Base-by-base conservation (phyloP, 1,284 basidiomycete species). In the Violaceomyces palustris region DNA sequence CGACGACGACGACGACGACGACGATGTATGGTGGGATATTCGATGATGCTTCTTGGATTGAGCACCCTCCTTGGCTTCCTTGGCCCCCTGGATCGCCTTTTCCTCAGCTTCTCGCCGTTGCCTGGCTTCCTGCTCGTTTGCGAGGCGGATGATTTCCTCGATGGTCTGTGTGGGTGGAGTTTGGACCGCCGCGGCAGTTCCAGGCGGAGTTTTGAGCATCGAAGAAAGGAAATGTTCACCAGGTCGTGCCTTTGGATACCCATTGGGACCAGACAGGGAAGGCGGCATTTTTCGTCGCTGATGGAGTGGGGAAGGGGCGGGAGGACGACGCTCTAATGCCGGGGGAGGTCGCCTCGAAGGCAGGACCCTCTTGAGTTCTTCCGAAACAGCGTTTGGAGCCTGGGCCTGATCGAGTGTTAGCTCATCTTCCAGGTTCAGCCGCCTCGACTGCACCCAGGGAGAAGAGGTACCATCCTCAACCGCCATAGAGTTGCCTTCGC, bases 401-500 rank as follows among this genome's bases (percentile, higher is more conserved):
- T 55, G 58, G 2, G 62, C 60, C 10, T 49, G 27, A 21, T 62
- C 62, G 22, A 64, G 31, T 22, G 57, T 49, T 7, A 56, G 33
- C 14, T 48, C 40, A 31, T 53, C 50, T 10, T 59, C 62, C 14
- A 35, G 61, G 53, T 57, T 48, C n/a, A n/a, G n/a, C n/a, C n/a
- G n/a, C n/a, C n/a, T n/a, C n/a, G n/a, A n/a, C n/a, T n/a, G n/a
- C n/a, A n/a, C n/a, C n/a, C n/a, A n/a, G n/a, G n/a, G n/a, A n/a
- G n/a, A n/a, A n/a, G n/a, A n/a, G n/a, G n/a, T n/a, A n/a, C n/a
- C n/a, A n/a, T n/a, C n/a, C n/a, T 52, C 64, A 7, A 61, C 62
- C 21, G 46, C 51, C 39, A 32, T 75, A 74, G 76, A 75, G 10
- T 75, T 78, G 26, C 74, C 77, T 7, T 76, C 76, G n/a, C 74